phyloP scores from a whole-genome alignment of 306 rosid species.

The Rosa rugosa region DNA sequence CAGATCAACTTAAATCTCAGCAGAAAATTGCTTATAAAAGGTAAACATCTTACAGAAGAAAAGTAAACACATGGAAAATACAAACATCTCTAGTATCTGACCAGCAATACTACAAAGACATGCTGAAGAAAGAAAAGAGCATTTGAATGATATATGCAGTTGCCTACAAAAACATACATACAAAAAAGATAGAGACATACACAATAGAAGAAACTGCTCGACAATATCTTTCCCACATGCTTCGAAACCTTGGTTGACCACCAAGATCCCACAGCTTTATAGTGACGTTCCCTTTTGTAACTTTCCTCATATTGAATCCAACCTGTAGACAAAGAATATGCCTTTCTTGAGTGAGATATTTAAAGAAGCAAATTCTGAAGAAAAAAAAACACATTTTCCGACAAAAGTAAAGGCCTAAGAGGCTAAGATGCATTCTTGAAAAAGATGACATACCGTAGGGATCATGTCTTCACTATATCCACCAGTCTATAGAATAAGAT shows the following conservation, averaged over 20 bases:
- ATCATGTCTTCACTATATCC: conserved; percentile 78
- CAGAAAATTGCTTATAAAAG: not conserved
- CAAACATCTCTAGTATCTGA: not conserved
- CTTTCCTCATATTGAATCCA: conserved; percentile 73
- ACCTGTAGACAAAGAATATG: conserved; percentile 40
- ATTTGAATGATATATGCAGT: not conserved
- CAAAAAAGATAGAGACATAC: conserved; percentile 26
- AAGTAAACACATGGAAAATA: not conserved
- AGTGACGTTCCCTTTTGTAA: conserved; percentile 67
- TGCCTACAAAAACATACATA: not conserved
- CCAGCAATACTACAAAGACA: not conserved
- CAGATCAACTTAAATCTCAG: not conserved
- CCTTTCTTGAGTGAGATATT: conserved; percentile 12
- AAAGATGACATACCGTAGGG: conserved; percentile 56
- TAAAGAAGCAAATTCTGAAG: not conserved
- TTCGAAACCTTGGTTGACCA: conserved; percentile 71
- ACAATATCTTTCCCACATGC: conserved; percentile 83
- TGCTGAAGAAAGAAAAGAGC: not conserved
- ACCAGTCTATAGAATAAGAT: conserved; percentile 45
- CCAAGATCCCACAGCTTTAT: conserved; percentile 79
- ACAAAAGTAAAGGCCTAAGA: not conserved
- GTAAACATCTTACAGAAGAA: not conserved
- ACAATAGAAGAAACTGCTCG: conserved; percentile 67
- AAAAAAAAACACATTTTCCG: not conserved
- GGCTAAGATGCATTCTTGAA: not conserved